Evolutionary conservation across 164 flowering plant genomes (phyloP).

Genomic region (Tetracentron sinense): DNA sequence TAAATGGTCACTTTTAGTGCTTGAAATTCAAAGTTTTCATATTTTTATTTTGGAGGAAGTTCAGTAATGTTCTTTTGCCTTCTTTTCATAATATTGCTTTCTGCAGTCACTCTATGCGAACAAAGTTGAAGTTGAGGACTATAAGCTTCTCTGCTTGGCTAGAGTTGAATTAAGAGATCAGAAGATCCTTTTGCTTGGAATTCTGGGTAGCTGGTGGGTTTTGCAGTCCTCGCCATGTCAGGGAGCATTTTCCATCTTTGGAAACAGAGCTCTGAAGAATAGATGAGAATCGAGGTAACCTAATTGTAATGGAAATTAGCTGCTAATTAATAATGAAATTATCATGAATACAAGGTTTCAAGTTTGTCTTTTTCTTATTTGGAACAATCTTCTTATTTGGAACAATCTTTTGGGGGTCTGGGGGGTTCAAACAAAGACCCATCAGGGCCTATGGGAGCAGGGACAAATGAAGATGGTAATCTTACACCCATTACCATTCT

Average conservation of each 20-base stretch:
- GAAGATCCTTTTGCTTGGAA: slow-evolving; percentile 32
- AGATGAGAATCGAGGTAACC: slow-evolving; percentile 1
- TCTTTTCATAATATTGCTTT: background rate
- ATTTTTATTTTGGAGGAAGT: background rate
- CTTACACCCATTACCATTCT: no score
- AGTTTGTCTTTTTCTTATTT: no score
- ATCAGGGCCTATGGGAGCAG: no score
- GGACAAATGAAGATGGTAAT: no score
- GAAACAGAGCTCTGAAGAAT: background rate
- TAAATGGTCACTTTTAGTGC: background rate
- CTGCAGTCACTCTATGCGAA: slow-evolving; percentile 37
- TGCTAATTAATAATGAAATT: background rate
- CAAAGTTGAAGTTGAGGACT: slow-evolving; percentile 48
- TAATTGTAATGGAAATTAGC: background rate
- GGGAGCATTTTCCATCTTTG: background rate
- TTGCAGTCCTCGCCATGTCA: slow-evolving; percentile 31
- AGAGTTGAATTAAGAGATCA: slow-evolving; percentile 32
- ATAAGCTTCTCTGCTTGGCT: slow-evolving; percentile 37
- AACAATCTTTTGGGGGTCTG: no score
- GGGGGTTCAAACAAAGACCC: no score
- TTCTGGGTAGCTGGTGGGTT: slow-evolving; percentile 55
- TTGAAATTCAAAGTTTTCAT: background rate
- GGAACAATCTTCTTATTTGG: no score
- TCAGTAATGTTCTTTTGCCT: background rate
- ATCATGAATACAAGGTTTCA: no score